Base-by-base conservation (phyloP, 2,329 filamentous ascomycete genomes). In the Verticillium albo-atrum region DNA sequence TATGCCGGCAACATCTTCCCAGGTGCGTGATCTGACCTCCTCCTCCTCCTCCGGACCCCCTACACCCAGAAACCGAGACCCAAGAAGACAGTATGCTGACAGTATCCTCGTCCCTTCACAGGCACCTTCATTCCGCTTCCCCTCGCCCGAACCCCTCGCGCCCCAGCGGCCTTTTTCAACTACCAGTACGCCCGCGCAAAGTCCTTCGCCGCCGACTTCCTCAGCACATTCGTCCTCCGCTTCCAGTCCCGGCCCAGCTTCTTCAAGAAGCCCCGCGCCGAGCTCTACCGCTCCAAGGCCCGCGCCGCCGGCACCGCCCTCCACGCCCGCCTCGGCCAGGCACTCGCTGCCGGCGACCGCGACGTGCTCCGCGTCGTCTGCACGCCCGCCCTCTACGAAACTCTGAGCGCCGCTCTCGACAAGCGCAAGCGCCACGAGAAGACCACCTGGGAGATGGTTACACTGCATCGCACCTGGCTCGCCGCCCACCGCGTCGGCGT, bases 311-410 rank as follows among this genome's bases (percentile, higher is more conserved):
- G 86, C 32, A 80, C 83, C 66, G 79, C 76, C 23, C 75, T 89
- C 67, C 87, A 91, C 71, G 74, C 76, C 57, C 74, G 82, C 64
- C 83, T 90, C 78, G 84, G 86, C 65, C 78, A 80, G 60, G 83
- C 83, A 4, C 81, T 89, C 55, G 88, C 88, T 6, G 72, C 73
- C 2, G 85, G 84, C 60, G 83, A 89, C 73, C 74, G 76, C 64
- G 64, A 68, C 2, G 74, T 78, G 5, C 74, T 90, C 27, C 72
- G 77, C 53, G 71, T 72, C 28, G 72, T 89, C 54, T 89, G 87
- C 74, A 72, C 80, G 25, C 72, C 76, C 32, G 77, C 79, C 26
- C 77, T 89, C 52, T 76, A 75, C 63, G 70, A 76, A 52, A 77
- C 77, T 55, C 80, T 91, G 63, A 68, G 72, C n/a, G 70, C 75